A percentile compares a stretch with the other conserved stretches of the same genome.
phyloP scores from a whole-genome alignment of 768 basidiomycete species.

The Zangia roseola region DNA sequence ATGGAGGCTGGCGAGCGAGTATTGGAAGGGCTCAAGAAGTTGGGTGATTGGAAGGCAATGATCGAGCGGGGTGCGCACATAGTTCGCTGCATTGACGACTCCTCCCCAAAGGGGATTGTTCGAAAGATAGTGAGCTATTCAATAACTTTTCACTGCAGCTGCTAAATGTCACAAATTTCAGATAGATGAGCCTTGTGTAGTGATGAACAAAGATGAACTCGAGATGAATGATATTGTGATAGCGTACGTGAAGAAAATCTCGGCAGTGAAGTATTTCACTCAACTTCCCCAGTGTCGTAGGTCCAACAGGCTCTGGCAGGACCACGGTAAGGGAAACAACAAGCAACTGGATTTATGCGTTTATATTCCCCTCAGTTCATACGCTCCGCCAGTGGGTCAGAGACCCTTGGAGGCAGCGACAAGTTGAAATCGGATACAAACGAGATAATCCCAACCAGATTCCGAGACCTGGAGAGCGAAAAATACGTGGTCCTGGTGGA shows the following conservation, averaged over 20 bases:
- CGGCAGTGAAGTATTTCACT: not conserved
- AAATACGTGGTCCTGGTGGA: conserved; percentile 21
- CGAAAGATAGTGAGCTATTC: no score
- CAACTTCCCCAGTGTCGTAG: conserved; percentile 10
- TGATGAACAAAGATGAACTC: not conserved
- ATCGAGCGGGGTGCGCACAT: conserved; percentile 7
- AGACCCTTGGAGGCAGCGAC: conserved; percentile 1
- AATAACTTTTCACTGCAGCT: no score
- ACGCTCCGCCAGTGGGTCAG: conserved; percentile 1
- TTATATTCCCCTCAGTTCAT: conserved; percentile 13
- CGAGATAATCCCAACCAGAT: conserved; percentile 4
- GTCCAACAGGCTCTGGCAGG: conserved; percentile 15
- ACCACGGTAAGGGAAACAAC: conserved; percentile 8
- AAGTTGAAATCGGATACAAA: conserved; percentile 8
- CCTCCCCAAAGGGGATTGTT: not conserved
- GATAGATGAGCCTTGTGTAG: not conserved
- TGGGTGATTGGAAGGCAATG: conserved; percentile 3
- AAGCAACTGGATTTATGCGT: no score
- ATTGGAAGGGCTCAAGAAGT: conserved; percentile 1
- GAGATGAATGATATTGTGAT: conserved; percentile 8
- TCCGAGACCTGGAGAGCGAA: not conserved
- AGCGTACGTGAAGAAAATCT: conserved; percentile 7
- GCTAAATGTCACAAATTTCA: no score
- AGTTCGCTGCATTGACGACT: no score
- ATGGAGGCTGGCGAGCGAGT: conserved; percentile 15